Conservation (phyloP, 2,329 filamentous ascomycete genomes). For the Hypoxylon sp. region DNA sequence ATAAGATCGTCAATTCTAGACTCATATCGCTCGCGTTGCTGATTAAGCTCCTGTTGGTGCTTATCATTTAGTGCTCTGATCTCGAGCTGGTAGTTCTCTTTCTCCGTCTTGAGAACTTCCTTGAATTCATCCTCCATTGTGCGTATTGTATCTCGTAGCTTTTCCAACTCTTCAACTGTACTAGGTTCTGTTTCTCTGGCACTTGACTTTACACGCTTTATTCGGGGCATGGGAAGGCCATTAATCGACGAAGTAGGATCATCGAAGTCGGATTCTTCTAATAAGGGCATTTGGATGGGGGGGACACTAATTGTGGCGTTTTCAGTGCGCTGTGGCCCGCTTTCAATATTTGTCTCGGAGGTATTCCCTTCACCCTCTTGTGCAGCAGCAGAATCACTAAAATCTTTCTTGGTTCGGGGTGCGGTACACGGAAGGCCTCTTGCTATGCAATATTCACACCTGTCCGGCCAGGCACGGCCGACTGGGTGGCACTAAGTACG, state of each 20-base stretch:
- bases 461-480: slow-evolving; percentile 27
- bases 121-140: slow-evolving; percentile 40
- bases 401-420: slow-evolving; percentile 29
- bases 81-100: slow-evolving; percentile 27
- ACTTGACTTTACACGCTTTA: not conserved
- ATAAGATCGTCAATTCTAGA: slow-evolving; percentile 36
- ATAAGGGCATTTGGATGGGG: not conserved
- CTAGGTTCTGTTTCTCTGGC: not conserved
- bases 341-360: not conserved
- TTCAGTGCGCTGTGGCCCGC: not conserved
- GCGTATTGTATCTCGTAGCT: slow-evolving; percentile 17
- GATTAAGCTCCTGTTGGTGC: slow-evolving; percentile 30
- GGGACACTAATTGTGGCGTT: not conserved
- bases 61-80: slow-evolving; percentile 21
- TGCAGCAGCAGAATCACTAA: not conserved
- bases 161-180: slow-evolving; percentile 10
- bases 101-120: slow-evolving; percentile 31
- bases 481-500: slow-evolving; percentile 26
- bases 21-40: slow-evolving; percentile 35
- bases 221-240: not conserved
- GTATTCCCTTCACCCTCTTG: not conserved
- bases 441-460: slow-evolving; percentile 27
- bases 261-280: slow-evolving; percentile 2
- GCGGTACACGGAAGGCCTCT: slow-evolving; percentile 23
- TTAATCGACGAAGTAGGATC: not conserved